phyloP scores from a whole-genome alignment of 345 rosid genomes.

The Brassica juncea region DNA sequence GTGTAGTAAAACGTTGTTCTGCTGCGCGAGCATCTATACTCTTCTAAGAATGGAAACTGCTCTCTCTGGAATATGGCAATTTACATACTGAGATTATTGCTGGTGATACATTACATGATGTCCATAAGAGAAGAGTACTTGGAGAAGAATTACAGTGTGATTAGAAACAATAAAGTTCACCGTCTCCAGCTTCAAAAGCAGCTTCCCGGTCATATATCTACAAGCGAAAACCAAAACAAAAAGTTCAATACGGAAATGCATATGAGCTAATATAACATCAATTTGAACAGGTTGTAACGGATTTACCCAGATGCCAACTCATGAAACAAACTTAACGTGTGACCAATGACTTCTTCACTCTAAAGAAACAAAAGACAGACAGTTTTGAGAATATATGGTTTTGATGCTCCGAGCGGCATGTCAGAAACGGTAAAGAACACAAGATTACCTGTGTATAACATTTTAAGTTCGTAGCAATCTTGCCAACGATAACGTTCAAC shows the following conservation, averaged over 20 bases:
- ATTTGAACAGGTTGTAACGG: conserved; percentile 28
- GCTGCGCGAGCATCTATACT: conserved; percentile 90
- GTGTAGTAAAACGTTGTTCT: conserved; percentile 95
- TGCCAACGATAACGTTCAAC: conserved; percentile 87
- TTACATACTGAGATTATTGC: conserved; percentile 8
- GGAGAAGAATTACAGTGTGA: conserved; percentile 72
- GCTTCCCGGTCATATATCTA: conserved; percentile 98
- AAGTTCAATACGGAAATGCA: conserved; percentile 11
- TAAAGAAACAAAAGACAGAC: conserved; percentile 43
- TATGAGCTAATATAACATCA: not conserved
- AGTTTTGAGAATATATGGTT: conserved; percentile 16
- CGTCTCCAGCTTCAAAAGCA: conserved; percentile 90
- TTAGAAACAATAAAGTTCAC: conserved; percentile 88
- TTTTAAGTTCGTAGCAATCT: conserved; percentile 93
- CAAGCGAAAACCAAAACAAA: conserved; percentile 14
- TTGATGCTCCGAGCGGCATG: conserved; percentile 18
- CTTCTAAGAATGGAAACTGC: conserved; percentile 91
- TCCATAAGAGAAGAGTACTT: conserved; percentile 22
- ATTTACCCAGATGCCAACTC: conserved; percentile 93
- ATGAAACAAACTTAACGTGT: conserved; percentile 89
- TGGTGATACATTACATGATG: conserved; percentile 20
- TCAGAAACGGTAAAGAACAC: conserved; percentile 16
- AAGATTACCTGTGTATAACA: conserved; percentile 79
- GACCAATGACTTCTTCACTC: conserved; percentile 94
- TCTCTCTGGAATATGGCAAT: conserved; percentile 69